Percentiles rank a stretch among this genome's conserved stretches.
phyloP scores from a whole-genome alignment of 768 basidiomycete species.

The Termitomyces bulborhizus region DNA sequence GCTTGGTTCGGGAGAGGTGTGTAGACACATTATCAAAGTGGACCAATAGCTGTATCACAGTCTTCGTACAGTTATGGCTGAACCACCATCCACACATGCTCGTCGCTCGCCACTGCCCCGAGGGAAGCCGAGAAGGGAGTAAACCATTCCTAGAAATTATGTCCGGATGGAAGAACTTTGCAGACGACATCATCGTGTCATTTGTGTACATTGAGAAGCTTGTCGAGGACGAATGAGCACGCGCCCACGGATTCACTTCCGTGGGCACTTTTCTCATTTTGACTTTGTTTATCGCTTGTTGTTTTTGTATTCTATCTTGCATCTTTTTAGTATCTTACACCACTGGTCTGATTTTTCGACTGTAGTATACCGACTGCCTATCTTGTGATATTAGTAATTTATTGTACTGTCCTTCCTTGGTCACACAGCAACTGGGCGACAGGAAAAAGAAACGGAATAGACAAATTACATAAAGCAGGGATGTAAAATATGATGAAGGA shows the following conservation, averaged over 20 bases:
- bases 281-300: background rate
- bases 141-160: conserved; percentile 21
- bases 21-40: background rate
- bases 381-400: background rate
- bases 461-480: background rate
- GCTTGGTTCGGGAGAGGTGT: conserved; percentile 10
- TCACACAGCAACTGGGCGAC: background rate
- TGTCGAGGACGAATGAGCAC: conserved; percentile 16
- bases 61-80: conserved; percentile 10
- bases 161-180: conserved; percentile 21
- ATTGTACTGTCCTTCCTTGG: background rate
- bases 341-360: background rate
- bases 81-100: conserved; percentile 10
- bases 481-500: background rate
- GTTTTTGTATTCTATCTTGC: too few species aligned
- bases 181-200: conserved; percentile 24
- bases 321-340: background rate
- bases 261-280: background rate
- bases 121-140: conserved; percentile 4
- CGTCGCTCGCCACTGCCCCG: conserved; percentile 16
- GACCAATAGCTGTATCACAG: background rate
- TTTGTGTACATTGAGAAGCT: conserved; percentile 26
- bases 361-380: background rate
- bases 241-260: background rate
- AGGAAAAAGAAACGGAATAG: background rate